Percentiles rank a stretch among this genome's conserved stretches.
These are phyloP conservation scores for Liriodendron chinense DNA, from an alignment of 164 flowering plant genomes.

Conservation along the genomic window DNA sequence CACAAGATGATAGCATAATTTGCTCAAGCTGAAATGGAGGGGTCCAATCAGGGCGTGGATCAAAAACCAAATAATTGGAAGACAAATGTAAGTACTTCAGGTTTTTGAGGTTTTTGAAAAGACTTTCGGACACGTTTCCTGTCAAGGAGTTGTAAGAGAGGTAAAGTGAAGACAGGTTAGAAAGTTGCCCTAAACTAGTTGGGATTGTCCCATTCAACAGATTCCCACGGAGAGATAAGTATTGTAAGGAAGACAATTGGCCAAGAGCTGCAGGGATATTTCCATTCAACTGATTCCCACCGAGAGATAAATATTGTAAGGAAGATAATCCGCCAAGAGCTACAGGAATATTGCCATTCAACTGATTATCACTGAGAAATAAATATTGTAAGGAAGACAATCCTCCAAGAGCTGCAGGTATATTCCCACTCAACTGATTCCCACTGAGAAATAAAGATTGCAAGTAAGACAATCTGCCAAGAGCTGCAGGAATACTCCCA, in stretches of 20 bases:
- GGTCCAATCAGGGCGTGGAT: background rate
- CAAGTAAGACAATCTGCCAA: no score
- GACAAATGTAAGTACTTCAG: background rate
- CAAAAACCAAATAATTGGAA: background rate
- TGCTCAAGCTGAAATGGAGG: constrained; percentile 4
- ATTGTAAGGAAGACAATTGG: background rate
- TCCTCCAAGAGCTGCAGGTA: no score
- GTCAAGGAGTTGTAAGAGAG: background rate
- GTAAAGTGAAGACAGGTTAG: background rate
- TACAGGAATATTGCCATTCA: background rate
- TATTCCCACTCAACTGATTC: no score
- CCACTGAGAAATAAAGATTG: no score
- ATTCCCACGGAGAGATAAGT: background rate
- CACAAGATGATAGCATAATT: background rate
- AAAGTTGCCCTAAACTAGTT: background rate
- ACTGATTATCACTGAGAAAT: background rate
- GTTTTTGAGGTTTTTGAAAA: constrained; percentile 1
- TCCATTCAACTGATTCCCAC: background rate
- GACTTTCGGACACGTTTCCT: background rate
- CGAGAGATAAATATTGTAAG: background rate
- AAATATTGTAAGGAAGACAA: no score
- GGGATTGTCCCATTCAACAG: background rate
- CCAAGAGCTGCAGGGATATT: background rate
- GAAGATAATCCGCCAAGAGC: background rate
- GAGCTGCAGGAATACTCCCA: constrained; percentile 20